Conservation (phyloP, 495 filamentous ascomycete species). For the Pyrenopolyporus hunteri region DNA sequence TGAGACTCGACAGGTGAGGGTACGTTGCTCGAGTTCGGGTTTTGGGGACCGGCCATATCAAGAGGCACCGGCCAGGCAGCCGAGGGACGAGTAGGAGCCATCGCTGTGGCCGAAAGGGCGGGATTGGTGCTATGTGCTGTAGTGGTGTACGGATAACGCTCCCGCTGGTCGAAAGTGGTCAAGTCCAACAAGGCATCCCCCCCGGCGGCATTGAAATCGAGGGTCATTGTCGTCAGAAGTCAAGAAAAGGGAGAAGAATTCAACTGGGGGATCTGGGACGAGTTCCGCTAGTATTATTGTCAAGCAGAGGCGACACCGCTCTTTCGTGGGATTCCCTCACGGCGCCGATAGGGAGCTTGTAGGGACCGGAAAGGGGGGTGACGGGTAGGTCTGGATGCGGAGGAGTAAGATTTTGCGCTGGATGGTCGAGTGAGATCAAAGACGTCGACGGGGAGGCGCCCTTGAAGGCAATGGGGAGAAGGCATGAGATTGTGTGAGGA, state of each 20-base stretch:
- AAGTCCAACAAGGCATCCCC: constrained; percentile 61
- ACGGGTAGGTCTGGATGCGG: constrained; percentile 38
- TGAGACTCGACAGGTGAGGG: constrained; percentile 55
- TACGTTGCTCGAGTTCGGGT: constrained; percentile 47
- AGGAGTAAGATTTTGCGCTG: constrained; percentile 47
- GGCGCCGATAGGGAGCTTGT: constrained; percentile 35
- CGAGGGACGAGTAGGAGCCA: constrained; percentile 52
- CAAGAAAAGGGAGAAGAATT: constrained; percentile 43
- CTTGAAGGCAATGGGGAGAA: constrained; percentile 41
- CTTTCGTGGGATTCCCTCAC: constrained; percentile 43
- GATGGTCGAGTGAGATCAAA: constrained; percentile 48
- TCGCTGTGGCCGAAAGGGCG: constrained; percentile 49
- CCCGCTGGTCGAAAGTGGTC: constrained; percentile 58
- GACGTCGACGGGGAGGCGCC: constrained; percentile 42
- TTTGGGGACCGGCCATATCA: constrained; percentile 53
- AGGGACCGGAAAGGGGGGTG: constrained; percentile 35
- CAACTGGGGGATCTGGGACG: constrained; percentile 44
- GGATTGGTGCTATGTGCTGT: constrained; percentile 49
- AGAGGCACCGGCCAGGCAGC: constrained; percentile 52
- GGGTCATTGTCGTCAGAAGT: constrained; percentile 58
- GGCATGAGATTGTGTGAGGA: constrained; percentile 43
- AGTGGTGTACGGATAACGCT: constrained; percentile 57
- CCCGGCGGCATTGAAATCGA: constrained; percentile 59
- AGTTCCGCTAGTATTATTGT: constrained; percentile 48
- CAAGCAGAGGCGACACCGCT: constrained; percentile 46